A percentile compares a stretch with the other conserved stretches of the same genome.
phyloP scores from a whole-genome alignment of 2,329 filamentous ascomycete genomes.

The Corynespora cassiicola region DNA sequence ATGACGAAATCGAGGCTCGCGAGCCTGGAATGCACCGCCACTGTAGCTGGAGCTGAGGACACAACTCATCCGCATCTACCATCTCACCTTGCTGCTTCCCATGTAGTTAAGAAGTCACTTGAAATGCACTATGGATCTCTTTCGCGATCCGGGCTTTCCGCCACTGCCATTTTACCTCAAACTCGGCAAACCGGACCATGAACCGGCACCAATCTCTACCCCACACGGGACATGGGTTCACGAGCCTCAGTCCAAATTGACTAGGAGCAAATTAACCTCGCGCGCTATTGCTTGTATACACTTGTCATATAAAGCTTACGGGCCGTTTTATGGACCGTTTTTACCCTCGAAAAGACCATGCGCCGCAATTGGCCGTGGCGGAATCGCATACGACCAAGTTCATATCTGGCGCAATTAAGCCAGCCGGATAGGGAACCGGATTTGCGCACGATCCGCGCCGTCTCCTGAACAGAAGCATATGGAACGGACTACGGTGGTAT shows the following conservation, averaged over 20 bases:
- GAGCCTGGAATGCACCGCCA: no score
- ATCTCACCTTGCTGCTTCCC: no score
- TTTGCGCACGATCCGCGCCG: conserved; percentile 15
- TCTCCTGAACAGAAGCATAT: no score
- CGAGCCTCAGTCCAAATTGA: conserved; percentile 20
- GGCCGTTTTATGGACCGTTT: conserved; percentile 16
- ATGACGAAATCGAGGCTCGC: no score
- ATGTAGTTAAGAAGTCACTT: no score
- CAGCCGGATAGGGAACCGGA: conserved; percentile 15
- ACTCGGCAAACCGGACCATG: no score
- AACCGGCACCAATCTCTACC: conserved; percentile 13
- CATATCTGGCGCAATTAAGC: conserved; percentile 20
- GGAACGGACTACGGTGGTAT: conserved; percentile 2
- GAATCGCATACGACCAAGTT: conserved; percentile 20
- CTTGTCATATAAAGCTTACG: conserved; percentile 13
- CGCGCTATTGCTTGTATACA: conserved; percentile 14
- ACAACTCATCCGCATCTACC: no score
- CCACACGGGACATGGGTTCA: conserved; percentile 10
- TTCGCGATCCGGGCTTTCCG: no score
- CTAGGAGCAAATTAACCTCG: conserved; percentile 15
- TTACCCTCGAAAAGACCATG: conserved; percentile 11
- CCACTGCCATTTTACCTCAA: no score
- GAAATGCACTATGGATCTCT: no score
- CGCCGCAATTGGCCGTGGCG: conserved; percentile 19
- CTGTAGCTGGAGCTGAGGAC: no score